These are phyloP conservation scores for Gossypium thurberi DNA, from an alignment of 345 rosid species.

Conservation along the genomic window DNA sequence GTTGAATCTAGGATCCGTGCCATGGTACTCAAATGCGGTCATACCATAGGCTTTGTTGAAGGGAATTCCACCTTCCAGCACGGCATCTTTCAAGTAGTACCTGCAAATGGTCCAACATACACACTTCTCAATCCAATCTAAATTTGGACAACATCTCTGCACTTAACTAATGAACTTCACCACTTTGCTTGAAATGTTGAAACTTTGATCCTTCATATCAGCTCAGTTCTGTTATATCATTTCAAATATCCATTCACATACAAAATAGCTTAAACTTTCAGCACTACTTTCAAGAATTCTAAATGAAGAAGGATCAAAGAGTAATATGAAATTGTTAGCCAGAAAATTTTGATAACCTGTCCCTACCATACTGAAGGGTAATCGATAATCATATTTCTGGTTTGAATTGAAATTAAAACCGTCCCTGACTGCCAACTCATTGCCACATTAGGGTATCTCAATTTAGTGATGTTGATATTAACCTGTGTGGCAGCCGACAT, in stretches of 20 bases:
- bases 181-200: not conserved
- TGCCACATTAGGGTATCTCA: no score
- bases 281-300: not conserved
- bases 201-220: not conserved
- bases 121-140: not conserved
- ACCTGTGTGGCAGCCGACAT: no score
- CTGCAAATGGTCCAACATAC: slow-evolving; percentile 24
- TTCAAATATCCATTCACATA: not conserved
- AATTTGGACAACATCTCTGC: not conserved
- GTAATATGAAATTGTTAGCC: not conserved
- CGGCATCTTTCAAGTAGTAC: slow-evolving; percentile 74
- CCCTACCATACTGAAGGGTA: not conserved
- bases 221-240: not conserved
- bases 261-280: not conserved
- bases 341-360: not conserved
- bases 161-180: no score
- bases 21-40: slow-evolving; percentile 77
- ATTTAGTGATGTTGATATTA: not conserved
- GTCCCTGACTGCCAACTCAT: no score
- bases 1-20: slow-evolving; percentile 69
- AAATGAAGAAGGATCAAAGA: not conserved
- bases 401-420: no score
- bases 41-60: slow-evolving; percentile 77
- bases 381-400: not conserved
- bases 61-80: slow-evolving; percentile 77